These are phyloP conservation scores for Hypoxylon rickii DNA, from an alignment of 495 filamentous ascomycete genomes.

Conservation along the genomic window DNA sequence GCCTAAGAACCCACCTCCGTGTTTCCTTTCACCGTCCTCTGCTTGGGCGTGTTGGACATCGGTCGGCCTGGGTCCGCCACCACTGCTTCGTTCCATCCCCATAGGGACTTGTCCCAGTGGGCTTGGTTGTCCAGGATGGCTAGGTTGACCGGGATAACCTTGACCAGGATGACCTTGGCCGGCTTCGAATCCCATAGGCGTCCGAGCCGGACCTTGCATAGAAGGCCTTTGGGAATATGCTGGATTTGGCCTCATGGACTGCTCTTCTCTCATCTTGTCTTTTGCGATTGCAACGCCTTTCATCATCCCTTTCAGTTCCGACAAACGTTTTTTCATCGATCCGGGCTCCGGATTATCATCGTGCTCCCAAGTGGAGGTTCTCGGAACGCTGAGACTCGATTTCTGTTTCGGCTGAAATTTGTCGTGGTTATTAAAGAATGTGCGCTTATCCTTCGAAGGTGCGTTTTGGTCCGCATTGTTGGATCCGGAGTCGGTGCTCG, in stretches of 20 bases:
- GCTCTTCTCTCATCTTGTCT: constrained; percentile 36
- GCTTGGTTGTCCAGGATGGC: constrained; percentile 8
- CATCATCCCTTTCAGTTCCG: constrained; percentile 40
- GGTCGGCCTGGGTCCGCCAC: constrained; percentile 15
- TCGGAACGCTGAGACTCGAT: constrained; percentile 15
- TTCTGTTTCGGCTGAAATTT: constrained; percentile 32
- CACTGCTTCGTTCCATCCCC: constrained; percentile 19
- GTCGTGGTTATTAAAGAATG: constrained; percentile 23
- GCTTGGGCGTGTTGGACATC: constrained; percentile 21
- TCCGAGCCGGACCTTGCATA: constrained; percentile 20
- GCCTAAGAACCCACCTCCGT: constrained; percentile 29
- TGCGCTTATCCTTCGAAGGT: constrained; percentile 22
- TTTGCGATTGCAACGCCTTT: constrained; percentile 37
- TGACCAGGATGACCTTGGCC: constrained; percentile 13
- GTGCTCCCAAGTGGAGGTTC: constrained; percentile 22
- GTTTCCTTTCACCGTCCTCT: constrained; percentile 36
- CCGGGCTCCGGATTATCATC: constrained; percentile 26
- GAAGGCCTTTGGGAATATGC: constrained; percentile 22
- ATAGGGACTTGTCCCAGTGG: constrained; percentile 5
- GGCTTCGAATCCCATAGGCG: constrained; percentile 2
- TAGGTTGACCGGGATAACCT: too few relatives aligned
- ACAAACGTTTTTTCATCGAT: constrained; percentile 34
- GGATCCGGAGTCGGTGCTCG: constrained; percentile 7
- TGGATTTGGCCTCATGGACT: constrained; percentile 27
- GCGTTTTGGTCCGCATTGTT: constrained; percentile 12